These are phyloP conservation scores for Meira miltonrushii DNA, from an alignment of 1,284 basidiomycete species.

Conservation along the genomic window DNA sequence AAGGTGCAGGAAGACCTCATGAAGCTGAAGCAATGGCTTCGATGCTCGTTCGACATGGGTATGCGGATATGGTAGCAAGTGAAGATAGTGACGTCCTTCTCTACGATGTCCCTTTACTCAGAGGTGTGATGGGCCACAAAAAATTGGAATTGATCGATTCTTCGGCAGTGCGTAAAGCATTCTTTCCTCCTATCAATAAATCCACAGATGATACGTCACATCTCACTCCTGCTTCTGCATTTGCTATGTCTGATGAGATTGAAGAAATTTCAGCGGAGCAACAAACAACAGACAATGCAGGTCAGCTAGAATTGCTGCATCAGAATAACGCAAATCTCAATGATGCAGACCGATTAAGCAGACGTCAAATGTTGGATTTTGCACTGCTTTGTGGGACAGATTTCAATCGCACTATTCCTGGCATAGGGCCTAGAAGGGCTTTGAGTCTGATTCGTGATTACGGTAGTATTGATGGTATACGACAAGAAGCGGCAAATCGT, in stretches of 20 bases:
- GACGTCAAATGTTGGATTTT: constrained; percentile 38
- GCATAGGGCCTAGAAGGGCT: constrained; percentile 35
- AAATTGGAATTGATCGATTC: constrained; percentile 39
- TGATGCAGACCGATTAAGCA: constrained; percentile 17
- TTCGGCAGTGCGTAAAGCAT: constrained; percentile 17
- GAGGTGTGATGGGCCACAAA: constrained; percentile 37
- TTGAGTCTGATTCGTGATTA: constrained; percentile 33
- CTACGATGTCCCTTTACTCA: constrained; percentile 47
- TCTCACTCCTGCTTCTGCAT: no score
- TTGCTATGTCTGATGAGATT: no score
- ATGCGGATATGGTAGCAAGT: constrained; percentile 49
- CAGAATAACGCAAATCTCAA: neutral
- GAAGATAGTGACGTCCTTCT: constrained; percentile 52
- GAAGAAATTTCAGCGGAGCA: neutral
- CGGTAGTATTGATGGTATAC: constrained; percentile 26
- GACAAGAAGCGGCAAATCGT: constrained; percentile 11
- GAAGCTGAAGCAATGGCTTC: constrained; percentile 52
- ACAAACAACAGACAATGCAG: neutral
- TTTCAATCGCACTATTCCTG: constrained; percentile 46
- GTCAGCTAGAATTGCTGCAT: neutral
- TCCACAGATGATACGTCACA: neutral
- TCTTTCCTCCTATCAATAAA: constrained; percentile 27
- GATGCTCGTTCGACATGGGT: constrained; percentile 39
- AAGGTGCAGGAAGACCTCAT: constrained; percentile 30
- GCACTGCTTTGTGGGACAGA: constrained; percentile 51